Evolutionary conservation across 2,329 filamentous ascomycete species (phyloP), one percentile per base, ranked within the genome.

Genomic region (Ophiosphaerella narmari): DNA sequence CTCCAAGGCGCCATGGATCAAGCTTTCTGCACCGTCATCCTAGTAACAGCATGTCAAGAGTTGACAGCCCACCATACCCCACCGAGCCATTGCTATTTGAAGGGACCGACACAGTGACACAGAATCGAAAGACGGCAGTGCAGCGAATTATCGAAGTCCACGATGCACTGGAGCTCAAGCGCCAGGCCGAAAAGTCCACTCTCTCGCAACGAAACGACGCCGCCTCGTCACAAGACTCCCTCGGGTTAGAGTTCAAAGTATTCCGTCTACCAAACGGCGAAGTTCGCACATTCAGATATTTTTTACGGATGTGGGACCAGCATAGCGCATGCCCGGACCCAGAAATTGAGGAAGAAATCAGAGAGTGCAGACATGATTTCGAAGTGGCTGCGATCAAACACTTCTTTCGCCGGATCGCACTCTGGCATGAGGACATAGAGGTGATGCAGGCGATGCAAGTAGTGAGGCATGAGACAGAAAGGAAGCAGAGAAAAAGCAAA

Each of bases 371-470:
- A n/a, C 32, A 23, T 7, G 35, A 52, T 12, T 63, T 65, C 26
- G 63, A 65, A 31, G 60, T 63, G 37, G 48, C 48, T 23, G 55
- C 54, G 0, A 39, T 57, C 3, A 63, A 60, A 43, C 62, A 66
- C 12, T 66, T 66, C 29, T 55, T 66, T 39, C 41, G 52, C 11
- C 53, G 63, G 12, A 57, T 63, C 8, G 51, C 52, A 2, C 44
- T 62, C 8, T 66, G 63, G 63, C 39, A 66, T 21, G 51, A 54
- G 16, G 57, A 44, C 34, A 52, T 53, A 16, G 57, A 65, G 13
- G 52, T 52, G 4, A 39, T 52, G 43, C 35, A 55, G n/a, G 54
- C 50, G 3, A 39, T 52, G 43, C 35, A 55, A 16, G 53, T 51
- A 18, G 47, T 50, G 5, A 56, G 48, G 39, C 40, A 48, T 12